Conservation (phyloP, 345 rosid genomes). For the Lepidium didymum region DNA sequence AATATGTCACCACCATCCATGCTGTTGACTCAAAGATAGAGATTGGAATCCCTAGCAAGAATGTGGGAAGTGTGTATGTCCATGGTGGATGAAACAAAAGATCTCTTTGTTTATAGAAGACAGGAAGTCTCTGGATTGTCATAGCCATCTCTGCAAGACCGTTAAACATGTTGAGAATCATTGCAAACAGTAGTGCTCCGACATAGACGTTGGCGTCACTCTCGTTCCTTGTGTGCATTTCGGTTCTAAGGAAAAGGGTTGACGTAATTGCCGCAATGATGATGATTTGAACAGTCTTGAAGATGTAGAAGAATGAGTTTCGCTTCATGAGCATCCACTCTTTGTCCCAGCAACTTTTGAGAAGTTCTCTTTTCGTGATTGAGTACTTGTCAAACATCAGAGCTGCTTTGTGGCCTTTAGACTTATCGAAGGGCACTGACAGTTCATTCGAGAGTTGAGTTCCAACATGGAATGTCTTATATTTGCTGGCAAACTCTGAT, state of each 20-base stretch:
- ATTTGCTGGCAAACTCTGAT: conserved; percentile 42
- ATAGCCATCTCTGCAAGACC: conserved; percentile 30
- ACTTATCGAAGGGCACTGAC: conserved; percentile 48
- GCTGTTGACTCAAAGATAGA: conserved; percentile 26
- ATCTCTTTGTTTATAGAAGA: conserved; percentile 34
- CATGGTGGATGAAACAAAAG: conserved; percentile 35
- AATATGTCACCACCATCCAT: conserved; percentile 37
- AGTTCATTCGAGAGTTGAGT: conserved; percentile 38
- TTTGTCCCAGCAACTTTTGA: conserved; percentile 62
- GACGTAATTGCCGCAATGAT: conserved; percentile 40
- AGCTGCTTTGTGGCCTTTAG: conserved; percentile 56
- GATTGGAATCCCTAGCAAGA: conserved; percentile 30
- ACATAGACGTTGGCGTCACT: conserved; percentile 19
- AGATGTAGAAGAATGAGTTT: conserved; percentile 52
- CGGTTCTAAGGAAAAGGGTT: conserved; percentile 25
- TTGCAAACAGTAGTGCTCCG: conserved; percentile 19
- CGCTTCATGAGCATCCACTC: conserved; percentile 66
- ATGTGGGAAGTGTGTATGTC: conserved; percentile 30
- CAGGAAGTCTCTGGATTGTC: conserved; percentile 33
- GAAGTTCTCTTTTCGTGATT: conserved; percentile 46
- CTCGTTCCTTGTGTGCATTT: conserved; percentile 28
- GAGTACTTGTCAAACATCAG: conserved; percentile 46
- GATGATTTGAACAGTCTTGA: conserved; percentile 56
- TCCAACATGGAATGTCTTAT: conserved; percentile 65
- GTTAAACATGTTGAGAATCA: conserved; percentile 32